A percentile compares a stretch with the other conserved stretches of the same genome.
phyloP scores from a whole-genome alignment of 2,329 filamentous ascomycete genomes.

The Emergomyces orientalis region DNA sequence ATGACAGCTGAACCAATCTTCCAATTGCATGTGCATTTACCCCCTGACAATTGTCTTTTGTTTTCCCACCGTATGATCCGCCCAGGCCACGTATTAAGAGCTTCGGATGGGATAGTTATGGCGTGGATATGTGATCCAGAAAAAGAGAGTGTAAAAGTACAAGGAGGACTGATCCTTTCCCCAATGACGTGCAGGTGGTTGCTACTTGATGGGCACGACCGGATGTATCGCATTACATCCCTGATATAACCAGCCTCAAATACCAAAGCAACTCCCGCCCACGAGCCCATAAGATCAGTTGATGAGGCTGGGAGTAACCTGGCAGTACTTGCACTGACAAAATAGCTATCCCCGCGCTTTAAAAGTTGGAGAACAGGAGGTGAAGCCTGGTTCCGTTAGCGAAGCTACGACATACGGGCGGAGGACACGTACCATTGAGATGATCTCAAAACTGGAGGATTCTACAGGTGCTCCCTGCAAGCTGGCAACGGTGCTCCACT shows the following conservation, averaged over 20 bases:
- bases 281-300: background rate
- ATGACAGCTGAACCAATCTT: too few relatives aligned
- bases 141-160: background rate
- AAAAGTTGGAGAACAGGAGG: background rate
- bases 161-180: background rate
- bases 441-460: background rate
- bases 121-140: background rate
- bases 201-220: background rate
- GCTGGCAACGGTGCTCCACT: background rate
- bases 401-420: background rate
- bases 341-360: background rate
- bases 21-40: too few relatives aligned
- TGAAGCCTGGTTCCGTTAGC: background rate
- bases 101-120: background rate
- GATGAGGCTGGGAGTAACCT: background rate
- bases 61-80: background rate
- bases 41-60: background rate
- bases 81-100: background rate
- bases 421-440: background rate
- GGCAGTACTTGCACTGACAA: too few relatives aligned
- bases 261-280: background rate
- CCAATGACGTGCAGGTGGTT: background rate
- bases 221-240: background rate
- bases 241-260: background rate
- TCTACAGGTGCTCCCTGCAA: background rate